Conservation (phyloP, 371 early-diverging fungal genomes). For the Mucor piriformis region DNA sequence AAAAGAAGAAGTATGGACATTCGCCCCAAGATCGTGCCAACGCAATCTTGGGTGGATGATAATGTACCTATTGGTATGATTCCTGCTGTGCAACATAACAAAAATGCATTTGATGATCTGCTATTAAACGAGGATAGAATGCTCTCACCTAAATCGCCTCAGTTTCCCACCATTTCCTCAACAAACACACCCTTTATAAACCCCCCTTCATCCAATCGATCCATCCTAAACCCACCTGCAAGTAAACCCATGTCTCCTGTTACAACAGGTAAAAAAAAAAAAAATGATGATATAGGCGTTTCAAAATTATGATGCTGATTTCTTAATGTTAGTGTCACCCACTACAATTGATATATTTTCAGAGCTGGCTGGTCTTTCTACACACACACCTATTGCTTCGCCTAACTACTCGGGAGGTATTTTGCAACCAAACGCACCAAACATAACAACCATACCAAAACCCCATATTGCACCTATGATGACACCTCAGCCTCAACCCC, state of each 20-base stretch:
- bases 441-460: no score
- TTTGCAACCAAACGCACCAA: constrained; percentile 25
- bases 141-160: constrained; percentile 20
- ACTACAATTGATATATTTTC: constrained; percentile 17
- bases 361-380: constrained; percentile 19
- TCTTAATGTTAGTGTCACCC: background rate
- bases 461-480: background rate
- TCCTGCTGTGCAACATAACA: constrained; percentile 10
- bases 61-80: constrained; percentile 31
- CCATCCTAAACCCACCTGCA: background rate
- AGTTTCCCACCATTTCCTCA: background rate
- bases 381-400: background rate
- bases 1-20: constrained; percentile 7
- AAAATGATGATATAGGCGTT: background rate
- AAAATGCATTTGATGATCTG: constrained; percentile 2
- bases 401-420: constrained; percentile 22
- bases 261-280: background rate
- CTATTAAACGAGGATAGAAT: constrained; percentile 18
- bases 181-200: background rate
- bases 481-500: no score
- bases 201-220: background rate
- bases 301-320: background rate
- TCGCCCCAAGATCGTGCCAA: constrained; percentile 7
- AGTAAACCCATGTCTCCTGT: no score
- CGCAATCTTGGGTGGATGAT: constrained; percentile 32